Evolutionary conservation across 805 yeast genomes (phyloP), one percentile per base, ranked within the genome.

Genomic region (Wickerhamiella alocasiicola): DNA sequence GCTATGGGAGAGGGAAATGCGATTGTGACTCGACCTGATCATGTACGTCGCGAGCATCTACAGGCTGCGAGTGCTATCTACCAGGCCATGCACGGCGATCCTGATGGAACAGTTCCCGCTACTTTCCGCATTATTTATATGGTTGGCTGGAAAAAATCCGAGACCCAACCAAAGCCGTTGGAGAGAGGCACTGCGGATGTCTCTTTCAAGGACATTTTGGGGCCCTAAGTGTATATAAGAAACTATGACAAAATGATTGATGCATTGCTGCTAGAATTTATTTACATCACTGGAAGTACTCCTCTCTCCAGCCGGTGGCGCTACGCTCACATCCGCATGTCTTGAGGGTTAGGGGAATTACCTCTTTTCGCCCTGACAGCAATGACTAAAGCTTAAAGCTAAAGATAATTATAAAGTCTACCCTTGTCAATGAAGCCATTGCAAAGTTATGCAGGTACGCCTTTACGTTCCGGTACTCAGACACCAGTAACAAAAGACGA

Each of bases 101-200:
- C 56, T 5, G 81, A 72, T 44, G 63, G 62, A 3, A 62, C 74
- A 0, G 55, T 82, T n/a, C 94, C 94, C 1, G 85, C 83, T 7
- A 82, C 94, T 0, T 83, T 72, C 60, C 64, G 83, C 45, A 72
- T 83, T 41, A 72, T 82, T 19, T 79, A 78, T 55, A 78, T 82
- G 84, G 80, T 83, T 54, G 94, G 94, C 2, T 83, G 94, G 94
- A 83, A 81, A 56, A 75, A 77, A 48, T 70, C 81, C 41, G 71
- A 72, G 5, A 55, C 60, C 37, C 83, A 81, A 55, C 84, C 87
- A 2, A 64, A 76, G 54, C 88, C 94, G 1, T 66, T 81, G 44
- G 68, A 68, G 37, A 65, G 93, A 47, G 94, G 94, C 1, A 53
- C 79, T 16, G 91, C 78, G 1, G 73, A 76, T 52, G 67, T 81